These are phyloP conservation scores for Grosmannia serpens DNA, from an alignment of 2,329 filamentous ascomycete genomes.

Conservation along the genomic window DNA sequence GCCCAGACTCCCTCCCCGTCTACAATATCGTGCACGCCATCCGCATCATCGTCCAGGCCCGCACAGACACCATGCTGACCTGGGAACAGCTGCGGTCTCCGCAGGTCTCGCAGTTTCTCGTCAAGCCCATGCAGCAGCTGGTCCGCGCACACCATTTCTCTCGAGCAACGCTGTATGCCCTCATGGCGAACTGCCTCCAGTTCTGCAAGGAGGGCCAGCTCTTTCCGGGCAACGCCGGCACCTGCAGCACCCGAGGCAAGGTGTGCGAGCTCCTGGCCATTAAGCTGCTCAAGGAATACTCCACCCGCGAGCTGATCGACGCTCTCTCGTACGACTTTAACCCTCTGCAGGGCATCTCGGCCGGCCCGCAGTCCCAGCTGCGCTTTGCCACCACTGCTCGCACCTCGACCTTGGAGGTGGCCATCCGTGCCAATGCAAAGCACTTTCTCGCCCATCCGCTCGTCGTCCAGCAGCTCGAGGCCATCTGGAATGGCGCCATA, in stretches of 20 bases:
- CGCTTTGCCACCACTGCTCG: constrained; percentile 51
- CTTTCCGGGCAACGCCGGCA: constrained; percentile 74
- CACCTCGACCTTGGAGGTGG: constrained; percentile 78
- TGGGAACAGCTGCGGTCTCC: constrained; percentile 96
- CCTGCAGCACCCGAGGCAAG: constrained; percentile 71
- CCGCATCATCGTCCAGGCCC: constrained; percentile 68
- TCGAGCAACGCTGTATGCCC: constrained; percentile 72
- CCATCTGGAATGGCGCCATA: constrained; percentile 92
- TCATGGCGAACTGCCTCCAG: constrained; percentile 89
- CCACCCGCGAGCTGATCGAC: constrained; percentile 82
- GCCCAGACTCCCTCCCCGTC: constrained; percentile 67
- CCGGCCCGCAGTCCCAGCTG: constrained; percentile 21
- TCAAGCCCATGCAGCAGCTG: constrained; percentile 90
- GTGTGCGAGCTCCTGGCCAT: constrained; percentile 87
- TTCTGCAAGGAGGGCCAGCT: constrained; percentile 79
- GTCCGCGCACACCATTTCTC: constrained; percentile 76
- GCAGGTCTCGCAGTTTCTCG: constrained; percentile 87
- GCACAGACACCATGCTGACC: constrained; percentile 82
- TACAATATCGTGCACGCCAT: constrained; percentile 88
- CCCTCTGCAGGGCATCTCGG: constrained; percentile 69
- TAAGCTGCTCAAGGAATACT: constrained; percentile 81
- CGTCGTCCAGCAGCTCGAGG: constrained; percentile 89
- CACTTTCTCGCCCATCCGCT: constrained; percentile 84
- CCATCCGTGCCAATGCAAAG: constrained; percentile 86
- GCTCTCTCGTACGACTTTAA: constrained; percentile 92